Percentiles rank a stretch among this genome's conserved stretches.
These are phyloP conservation scores for Corylus heterophylla DNA, from an alignment of 306 rosid species.

Conservation along the genomic window DNA sequence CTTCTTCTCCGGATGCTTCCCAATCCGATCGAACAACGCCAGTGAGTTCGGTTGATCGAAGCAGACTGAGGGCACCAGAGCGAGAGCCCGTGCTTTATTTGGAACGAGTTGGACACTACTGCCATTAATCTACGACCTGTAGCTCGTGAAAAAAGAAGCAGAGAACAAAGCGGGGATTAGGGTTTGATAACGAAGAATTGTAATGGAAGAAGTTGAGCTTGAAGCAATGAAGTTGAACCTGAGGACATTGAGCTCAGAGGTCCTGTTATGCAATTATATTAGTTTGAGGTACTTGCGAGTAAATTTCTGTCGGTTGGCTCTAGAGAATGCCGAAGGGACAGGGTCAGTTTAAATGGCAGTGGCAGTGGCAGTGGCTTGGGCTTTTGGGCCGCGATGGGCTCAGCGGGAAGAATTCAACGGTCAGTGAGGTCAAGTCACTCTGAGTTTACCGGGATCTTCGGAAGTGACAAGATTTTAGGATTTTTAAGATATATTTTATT, in stretches of 20 bases:
- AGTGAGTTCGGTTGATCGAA: constrained; percentile 15
- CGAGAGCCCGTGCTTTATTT: constrained; percentile 54
- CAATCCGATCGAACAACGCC: constrained; percentile 40
- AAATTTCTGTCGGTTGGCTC: constrained; percentile 31
- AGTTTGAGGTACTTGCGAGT: neutral
- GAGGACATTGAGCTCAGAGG: constrained; percentile 27
- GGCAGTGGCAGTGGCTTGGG: neutral
- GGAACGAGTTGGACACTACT: constrained; percentile 43
- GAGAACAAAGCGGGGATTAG: constrained; percentile 18
- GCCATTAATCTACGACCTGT: constrained; percentile 64
- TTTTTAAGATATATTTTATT: too few species aligned
- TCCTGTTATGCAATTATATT: neutral
- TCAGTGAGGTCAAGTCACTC: neutral
- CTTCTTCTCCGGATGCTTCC: constrained; percentile 56
- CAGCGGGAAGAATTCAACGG: neutral
- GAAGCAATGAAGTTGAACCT: constrained; percentile 29
- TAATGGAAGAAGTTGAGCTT: neutral
- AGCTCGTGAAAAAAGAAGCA: constrained; percentile 10
- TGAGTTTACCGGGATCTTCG: too few species aligned
- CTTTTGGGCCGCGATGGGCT: neutral
- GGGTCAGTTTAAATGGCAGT: neutral
- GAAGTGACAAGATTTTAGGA: too few species aligned
- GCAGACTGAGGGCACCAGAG: constrained; percentile 42
- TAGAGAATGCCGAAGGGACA: constrained; percentile 49
- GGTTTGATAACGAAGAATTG: constrained; percentile 14